Conservation (phyloP, 345 rosid genomes). For the Melaleuca alternifolia region DNA sequence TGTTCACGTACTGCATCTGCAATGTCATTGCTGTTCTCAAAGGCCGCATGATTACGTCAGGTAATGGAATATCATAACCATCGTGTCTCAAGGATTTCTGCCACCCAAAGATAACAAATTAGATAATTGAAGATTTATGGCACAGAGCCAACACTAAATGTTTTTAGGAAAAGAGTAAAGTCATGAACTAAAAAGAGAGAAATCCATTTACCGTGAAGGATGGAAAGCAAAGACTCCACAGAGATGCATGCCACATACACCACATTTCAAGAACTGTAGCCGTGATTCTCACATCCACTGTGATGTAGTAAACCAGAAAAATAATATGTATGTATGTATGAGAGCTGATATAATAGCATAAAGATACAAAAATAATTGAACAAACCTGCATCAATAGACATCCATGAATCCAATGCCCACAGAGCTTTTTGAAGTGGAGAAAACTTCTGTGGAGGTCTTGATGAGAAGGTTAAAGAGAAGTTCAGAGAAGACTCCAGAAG, state of each 20-base stretch:
- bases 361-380: not conserved
- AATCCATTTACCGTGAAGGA: conserved; percentile 34
- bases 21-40: conserved; percentile 36
- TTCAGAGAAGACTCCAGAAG: conserved; percentile 42
- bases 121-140: not conserved
- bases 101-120: not conserved
- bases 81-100: conserved; percentile 35
- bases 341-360: not conserved
- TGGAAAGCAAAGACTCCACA: conserved; percentile 52
- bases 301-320: not conserved
- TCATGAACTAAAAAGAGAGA: not conserved
- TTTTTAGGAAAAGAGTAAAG: not conserved
- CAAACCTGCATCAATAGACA: conserved; percentile 43
- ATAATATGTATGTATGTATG: not conserved
- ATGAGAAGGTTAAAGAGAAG: conserved; percentile 44
- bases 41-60: conserved; percentile 51
- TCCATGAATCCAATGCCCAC: conserved; percentile 80
- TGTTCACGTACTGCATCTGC: conserved; percentile 51
- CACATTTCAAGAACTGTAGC: conserved; percentile 80
- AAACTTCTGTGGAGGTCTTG: conserved; percentile 75
- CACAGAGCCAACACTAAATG: not conserved
- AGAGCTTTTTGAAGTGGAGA: conserved; percentile 65
- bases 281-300: conserved; percentile 53
- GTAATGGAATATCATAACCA: conserved; percentile 26
- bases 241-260: conserved; percentile 80